Percentiles rank a stretch among this genome's conserved stretches.
Evolutionary conservation across 768 basidiomycete genomes (phyloP).

Genomic region (Tulasnella sp.): DNA sequence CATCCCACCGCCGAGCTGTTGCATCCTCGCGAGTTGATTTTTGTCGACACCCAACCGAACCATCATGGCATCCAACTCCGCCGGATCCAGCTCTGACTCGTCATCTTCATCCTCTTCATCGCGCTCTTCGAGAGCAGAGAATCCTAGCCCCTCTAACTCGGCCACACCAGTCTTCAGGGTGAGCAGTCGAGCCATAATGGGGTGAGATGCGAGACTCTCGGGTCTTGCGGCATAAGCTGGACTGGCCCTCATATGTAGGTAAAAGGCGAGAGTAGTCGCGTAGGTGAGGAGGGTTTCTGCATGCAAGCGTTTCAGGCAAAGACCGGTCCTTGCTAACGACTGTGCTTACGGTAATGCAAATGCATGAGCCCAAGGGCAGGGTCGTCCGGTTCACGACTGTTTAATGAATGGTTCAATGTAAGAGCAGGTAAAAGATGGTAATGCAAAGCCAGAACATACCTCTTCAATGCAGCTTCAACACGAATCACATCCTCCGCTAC

Average conservation of each 20-base stretch:
- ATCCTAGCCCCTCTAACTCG: conserved; percentile 79
- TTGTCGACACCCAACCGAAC: background rate
- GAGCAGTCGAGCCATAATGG: conserved; percentile 67
- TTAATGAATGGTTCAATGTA: background rate
- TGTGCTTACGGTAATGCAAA: conserved; percentile 76
- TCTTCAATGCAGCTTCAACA: conserved; percentile 45
- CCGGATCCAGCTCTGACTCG: conserved; percentile 27
- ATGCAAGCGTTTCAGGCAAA: background rate
- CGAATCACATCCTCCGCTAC: conserved; percentile 47
- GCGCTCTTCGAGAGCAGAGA: conserved; percentile 33
- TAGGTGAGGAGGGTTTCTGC: conserved; percentile 87
- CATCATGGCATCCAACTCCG: background rate
- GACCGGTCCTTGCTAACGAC: background rate
- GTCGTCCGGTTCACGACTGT: conserved; percentile 47
- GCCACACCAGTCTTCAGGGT: conserved; percentile 73
- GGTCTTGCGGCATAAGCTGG: conserved; percentile 55
- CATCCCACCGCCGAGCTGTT: background rate
- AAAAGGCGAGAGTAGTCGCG: conserved; percentile 83
- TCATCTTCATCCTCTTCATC: conserved; percentile 34
- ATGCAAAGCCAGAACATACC: conserved; percentile 35
- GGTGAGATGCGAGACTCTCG: conserved; percentile 56
- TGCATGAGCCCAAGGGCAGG: conserved; percentile 64
- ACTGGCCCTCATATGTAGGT: conserved; percentile 73
- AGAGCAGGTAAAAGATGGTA: background rate
- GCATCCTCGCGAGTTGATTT: background rate